Base-by-base conservation (phyloP, 805 yeast genomes). In the Dipodascus geniculatus region DNA sequence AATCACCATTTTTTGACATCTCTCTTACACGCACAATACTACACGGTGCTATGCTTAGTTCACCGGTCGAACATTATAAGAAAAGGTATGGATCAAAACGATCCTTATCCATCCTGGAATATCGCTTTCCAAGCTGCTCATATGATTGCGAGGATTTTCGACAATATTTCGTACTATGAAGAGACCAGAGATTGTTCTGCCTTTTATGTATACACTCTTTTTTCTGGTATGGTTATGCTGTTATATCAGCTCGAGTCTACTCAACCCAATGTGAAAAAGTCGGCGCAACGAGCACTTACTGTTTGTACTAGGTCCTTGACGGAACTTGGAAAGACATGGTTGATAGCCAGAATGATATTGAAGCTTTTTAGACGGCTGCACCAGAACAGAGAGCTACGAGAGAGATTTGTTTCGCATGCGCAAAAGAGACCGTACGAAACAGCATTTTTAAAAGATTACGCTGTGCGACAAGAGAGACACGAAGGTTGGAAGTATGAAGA, bases 91-190 rank as follows among this genome's bases (percentile, higher is more conserved):
- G 49, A 51, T 22, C 48, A 50, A 33, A 50, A 49, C 8, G 57
- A 56, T 3, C 57, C 58, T 1, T 81, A 80, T 63, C 87, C 87
- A 3, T 78, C 85, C n/a, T 81, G 87, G 83, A 87, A 89, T 8
- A 83, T 85, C 54, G 85, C 88, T 1, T 85, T 84, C 72, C 87
- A 83, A 65, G 86, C 90, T 0, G 88, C 93, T 0, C 79, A 86
- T 61, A 81, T 83, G 80, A 80, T 85, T 57, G 76, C 85, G 3
- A 72, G 78, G 48, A 81, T 86, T 53, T 74, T 80, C 24, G 80
- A 81, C 50, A 80, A 78, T 54, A 59, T 85, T 54, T 60, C 74
- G 42, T 77, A 74, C 48, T 72, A 74, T 47, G 73, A 74, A 53
- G 78, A 78, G 58, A 63, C 82, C 53, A 68, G 67, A 53, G 74